Percentiles rank a stretch among this genome's conserved stretches.
phyloP scores from a whole-genome alignment of 2,329 filamentous ascomycete genomes.

The Xylariaceae sp. region DNA sequence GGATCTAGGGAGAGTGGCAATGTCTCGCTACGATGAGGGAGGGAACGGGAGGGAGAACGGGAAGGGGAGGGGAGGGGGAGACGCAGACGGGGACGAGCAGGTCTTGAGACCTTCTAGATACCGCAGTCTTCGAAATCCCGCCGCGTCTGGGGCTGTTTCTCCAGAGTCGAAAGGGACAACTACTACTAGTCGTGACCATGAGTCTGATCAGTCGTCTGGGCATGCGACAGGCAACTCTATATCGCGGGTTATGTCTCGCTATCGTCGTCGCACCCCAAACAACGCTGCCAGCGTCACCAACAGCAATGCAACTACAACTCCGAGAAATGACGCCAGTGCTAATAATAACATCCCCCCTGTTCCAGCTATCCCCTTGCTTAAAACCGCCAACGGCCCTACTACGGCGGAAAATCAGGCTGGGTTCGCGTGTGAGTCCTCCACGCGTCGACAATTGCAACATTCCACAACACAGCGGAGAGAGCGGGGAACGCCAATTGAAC shows the following conservation, averaged over 20 bases:
- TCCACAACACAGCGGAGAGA: constrained; percentile 18
- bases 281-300: constrained; percentile 21
- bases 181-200: constrained; percentile 15
- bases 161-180: constrained; percentile 17
- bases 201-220: constrained; percentile 15
- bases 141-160: constrained; percentile 27
- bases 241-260: constrained; percentile 34
- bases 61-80: background rate
- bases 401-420: background rate
- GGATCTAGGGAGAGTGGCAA: constrained; percentile 14
- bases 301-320: constrained; percentile 27
- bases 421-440: constrained; percentile 9
- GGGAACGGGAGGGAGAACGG: background rate
- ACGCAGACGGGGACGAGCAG: constrained; percentile 12
- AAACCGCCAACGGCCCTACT: constrained; percentile 17
- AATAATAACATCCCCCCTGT: constrained; percentile 28
- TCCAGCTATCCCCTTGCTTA: constrained; percentile 30
- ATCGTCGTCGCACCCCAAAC: constrained; percentile 30
- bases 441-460: constrained; percentile 24
- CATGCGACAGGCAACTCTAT: constrained; percentile 27
- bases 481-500: constrained; percentile 11
- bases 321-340: constrained; percentile 26
- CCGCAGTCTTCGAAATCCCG: constrained; percentile 32
- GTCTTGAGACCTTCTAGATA: constrained; percentile 33
- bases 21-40: constrained; percentile 17